Percentiles rank a stretch among this genome's conserved stretches.
phyloP scores from a whole-genome alignment of 768 basidiomycete species.

The Podaxis carcinomalis region DNA sequence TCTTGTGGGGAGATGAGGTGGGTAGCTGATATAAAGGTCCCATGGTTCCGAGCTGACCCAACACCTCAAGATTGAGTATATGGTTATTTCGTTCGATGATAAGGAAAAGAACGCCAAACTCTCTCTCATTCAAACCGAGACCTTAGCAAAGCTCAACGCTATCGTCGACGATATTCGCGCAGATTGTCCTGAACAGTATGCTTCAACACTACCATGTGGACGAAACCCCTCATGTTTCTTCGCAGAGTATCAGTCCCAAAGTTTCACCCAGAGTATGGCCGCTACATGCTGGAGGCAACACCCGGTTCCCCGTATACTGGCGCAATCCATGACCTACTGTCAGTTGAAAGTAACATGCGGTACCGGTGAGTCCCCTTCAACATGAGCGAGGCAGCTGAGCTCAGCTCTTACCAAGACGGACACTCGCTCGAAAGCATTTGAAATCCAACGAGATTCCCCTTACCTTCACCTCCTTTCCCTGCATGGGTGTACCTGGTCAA shows the following conservation, averaged over 20 bases:
- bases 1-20: constrained; percentile 99
- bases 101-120: constrained; percentile 76
- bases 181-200: constrained; percentile 59
- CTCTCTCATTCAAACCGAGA: constrained; percentile 94
- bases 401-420: constrained; percentile 49
- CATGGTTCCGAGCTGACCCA: constrained; percentile 9
- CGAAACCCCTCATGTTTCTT: background rate
- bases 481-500: constrained; percentile 80
- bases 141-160: constrained; percentile 70
- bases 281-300: constrained; percentile 98
- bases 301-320: constrained; percentile 95
- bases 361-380: constrained; percentile 54
- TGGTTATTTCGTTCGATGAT: constrained; percentile 86
- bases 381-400: background rate
- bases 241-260: constrained; percentile 72
- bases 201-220: constrained; percentile 6
- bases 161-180: constrained; percentile 64
- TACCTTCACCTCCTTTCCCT: constrained; percentile 94
- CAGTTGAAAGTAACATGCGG: constrained; percentile 93
- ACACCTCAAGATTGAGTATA: constrained; percentile 80
- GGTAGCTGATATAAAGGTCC: constrained; percentile 13
- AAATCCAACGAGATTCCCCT: constrained; percentile 84
- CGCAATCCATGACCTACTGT: constrained; percentile 76
- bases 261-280: constrained; percentile 97
- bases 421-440: constrained; percentile 78